A percentile compares a stretch with the other conserved stretches of the same genome.
Evolutionary conservation across 257 asterid species (phyloP).

Genomic region (Salvia hispanica): DNA sequence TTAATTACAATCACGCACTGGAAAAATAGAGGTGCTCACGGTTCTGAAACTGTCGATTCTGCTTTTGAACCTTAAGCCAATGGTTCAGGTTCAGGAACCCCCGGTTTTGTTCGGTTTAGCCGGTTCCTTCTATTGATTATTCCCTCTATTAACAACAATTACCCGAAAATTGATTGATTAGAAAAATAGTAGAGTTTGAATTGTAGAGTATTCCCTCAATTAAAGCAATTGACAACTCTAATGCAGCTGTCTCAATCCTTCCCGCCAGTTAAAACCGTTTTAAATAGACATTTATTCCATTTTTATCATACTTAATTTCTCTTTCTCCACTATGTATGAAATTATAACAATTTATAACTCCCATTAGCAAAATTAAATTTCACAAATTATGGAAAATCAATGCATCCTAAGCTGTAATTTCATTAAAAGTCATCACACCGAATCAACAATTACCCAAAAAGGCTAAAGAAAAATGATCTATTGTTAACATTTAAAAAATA

Average conservation of each 20-base stretch:
- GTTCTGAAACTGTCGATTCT: too few species aligned
- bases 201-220: background rate
- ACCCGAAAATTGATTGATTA: background rate
- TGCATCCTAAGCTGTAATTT: slow-evolving; percentile 1
- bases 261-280: slow-evolving; percentile 8
- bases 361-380: background rate
- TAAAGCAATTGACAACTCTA: slow-evolving; percentile 33
- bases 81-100: too few species aligned
- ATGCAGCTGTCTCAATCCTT: slow-evolving; percentile 23
- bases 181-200: background rate
- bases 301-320: background rate
- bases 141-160: background rate
- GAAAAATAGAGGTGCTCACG: too few species aligned
- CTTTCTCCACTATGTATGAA: background rate
- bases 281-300: background rate
- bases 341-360: background rate
- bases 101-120: too few species aligned
- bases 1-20: too few species aligned
- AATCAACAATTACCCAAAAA: too few species aligned
- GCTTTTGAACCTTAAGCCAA: too few species aligned
- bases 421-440: background rate
- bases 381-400: background rate
- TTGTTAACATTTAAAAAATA: background rate
- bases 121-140: too few species aligned
- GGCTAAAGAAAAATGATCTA: too few species aligned